phyloP scores from a whole-genome alignment of 2,329 filamentous ascomycete species.

The Pseudogymnoascus sp. region DNA sequence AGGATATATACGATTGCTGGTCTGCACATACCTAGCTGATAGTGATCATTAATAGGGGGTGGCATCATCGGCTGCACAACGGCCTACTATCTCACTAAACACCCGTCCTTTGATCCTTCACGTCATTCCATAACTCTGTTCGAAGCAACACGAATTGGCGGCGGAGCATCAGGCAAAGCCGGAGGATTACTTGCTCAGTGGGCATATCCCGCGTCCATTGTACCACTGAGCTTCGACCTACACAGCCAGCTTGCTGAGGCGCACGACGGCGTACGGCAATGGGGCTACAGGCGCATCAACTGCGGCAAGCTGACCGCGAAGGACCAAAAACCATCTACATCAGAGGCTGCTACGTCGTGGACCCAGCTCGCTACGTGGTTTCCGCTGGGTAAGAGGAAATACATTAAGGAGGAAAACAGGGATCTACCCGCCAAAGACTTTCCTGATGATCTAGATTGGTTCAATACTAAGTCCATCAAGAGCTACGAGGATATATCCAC shows the following conservation, averaged over 20 bases:
- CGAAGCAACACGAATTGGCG: constrained; percentile 77
- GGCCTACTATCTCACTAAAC: constrained; percentile 84
- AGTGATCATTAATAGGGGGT: constrained; percentile 44
- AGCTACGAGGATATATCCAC: constrained; percentile 81
- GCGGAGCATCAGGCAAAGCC: constrained; percentile 91
- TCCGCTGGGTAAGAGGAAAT: constrained; percentile 14
- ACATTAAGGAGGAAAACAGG: constrained; percentile 44
- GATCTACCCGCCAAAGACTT: constrained; percentile 60
- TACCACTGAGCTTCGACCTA: constrained; percentile 76
- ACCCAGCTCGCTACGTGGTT: constrained; percentile 3
- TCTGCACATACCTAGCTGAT: neutral
- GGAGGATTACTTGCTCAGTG: constrained; percentile 84
- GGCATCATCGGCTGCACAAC: constrained; percentile 90
- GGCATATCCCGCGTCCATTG: constrained; percentile 81
- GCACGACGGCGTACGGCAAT: constrained; percentile 69
- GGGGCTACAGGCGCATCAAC: constrained; percentile 78
- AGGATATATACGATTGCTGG: neutral
- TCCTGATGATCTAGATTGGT: constrained; percentile 78
- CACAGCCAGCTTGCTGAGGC: constrained; percentile 80
- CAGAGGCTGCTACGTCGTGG: constrained; percentile 3
- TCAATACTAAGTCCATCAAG: constrained; percentile 59
- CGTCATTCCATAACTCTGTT: constrained; percentile 77
- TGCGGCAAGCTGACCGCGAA: constrained; percentile 50
- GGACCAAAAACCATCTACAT: constrained; percentile 19
- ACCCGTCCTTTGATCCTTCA: constrained; percentile 69